Evolutionary conservation across 2,329 filamentous ascomycete genomes (phyloP).

Genomic region (Trichoderma arundinaceum): DNA sequence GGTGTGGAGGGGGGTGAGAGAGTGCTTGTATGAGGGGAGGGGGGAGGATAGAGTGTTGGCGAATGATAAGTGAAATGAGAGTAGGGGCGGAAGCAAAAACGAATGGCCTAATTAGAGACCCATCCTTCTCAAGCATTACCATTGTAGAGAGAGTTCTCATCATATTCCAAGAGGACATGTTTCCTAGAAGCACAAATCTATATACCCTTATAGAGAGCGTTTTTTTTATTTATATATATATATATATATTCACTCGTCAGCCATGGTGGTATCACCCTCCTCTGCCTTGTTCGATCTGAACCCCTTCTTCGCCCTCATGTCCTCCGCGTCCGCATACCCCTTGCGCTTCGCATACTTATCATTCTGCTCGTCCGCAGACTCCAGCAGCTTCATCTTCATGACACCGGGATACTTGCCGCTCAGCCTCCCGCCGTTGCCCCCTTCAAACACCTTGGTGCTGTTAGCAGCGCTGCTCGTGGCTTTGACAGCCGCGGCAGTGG

Average conservation of each 20-base stretch:
- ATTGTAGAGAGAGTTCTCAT: not conserved
- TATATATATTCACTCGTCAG: conserved; percentile 13
- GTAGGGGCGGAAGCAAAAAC: not conserved
- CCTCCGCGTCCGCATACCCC: conserved; percentile 60
- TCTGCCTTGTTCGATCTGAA: conserved; percentile 42
- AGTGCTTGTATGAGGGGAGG: conserved; percentile 72
- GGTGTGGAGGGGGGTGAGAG: conserved; percentile 86
- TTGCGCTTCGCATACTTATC: conserved; percentile 66
- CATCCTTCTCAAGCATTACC: too few relatives aligned
- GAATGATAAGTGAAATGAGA: conserved; percentile 22
- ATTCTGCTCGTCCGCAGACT: conserved; percentile 61
- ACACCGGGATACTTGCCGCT: conserved; percentile 62
- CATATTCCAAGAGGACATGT: not conserved
- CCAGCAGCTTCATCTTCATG: conserved; percentile 56
- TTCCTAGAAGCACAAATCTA: not conserved
- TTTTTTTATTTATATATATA: not conserved
- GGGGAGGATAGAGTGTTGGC: conserved; percentile 42
- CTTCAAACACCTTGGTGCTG: conserved; percentile 56
- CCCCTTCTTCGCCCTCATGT: conserved; percentile 49
- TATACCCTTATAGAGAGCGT: not conserved
- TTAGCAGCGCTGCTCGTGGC: conserved; percentile 37
- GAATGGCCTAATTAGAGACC: not conserved
- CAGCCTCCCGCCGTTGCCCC: conserved; percentile 57
- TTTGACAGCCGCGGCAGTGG: not conserved
- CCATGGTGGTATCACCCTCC: conserved; percentile 23